Percentiles rank a stretch among this genome's conserved stretches.
Conservation (phyloP, 2,329 filamentous ascomycete genomes). For the Xylariales sp. region DNA sequence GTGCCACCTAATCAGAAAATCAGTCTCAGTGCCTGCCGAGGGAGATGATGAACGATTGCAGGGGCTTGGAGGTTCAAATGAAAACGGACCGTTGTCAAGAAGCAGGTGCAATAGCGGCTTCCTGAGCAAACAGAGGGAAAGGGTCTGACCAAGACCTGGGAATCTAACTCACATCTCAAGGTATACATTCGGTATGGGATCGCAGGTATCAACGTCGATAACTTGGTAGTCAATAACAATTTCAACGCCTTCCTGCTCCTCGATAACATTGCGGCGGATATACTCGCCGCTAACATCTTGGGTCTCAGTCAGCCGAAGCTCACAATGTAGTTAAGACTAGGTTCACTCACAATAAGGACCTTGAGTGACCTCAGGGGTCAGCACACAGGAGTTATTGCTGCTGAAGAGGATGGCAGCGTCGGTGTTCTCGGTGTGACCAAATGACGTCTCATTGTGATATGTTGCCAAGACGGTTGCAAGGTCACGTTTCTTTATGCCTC, state of each 20-base stretch:
- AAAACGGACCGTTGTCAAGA: not conserved
- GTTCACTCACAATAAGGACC: constrained; percentile 44
- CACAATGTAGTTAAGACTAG: not conserved
- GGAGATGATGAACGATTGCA: too few relatives aligned
- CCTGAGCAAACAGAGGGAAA: too few relatives aligned
- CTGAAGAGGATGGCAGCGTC: constrained; percentile 33
- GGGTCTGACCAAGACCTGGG: too few relatives aligned
- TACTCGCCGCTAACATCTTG: constrained; percentile 45
- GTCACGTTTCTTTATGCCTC: constrained; percentile 24
- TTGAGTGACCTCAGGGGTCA: constrained; percentile 47
- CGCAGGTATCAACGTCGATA: constrained; percentile 49
- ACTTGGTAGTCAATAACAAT: constrained; percentile 48
- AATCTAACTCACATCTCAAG: constrained; percentile 56
- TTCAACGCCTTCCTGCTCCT: constrained; percentile 42
- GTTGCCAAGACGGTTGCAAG: constrained; percentile 21
- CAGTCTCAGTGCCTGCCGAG: too few relatives aligned
- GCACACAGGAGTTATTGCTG: constrained; percentile 40
- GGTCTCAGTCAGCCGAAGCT: not conserved
- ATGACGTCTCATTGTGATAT: constrained; percentile 26
- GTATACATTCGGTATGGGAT: constrained; percentile 41
- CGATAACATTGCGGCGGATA: constrained; percentile 42
- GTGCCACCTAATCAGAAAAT: too few relatives aligned
- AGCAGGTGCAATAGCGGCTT: not conserved
- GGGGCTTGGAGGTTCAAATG: too few relatives aligned
- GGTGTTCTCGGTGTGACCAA: constrained; percentile 29